These are phyloP conservation scores for Xenosphaeropsis pyriputrescens DNA, from an alignment of 2,329 filamentous ascomycete species.

Conservation along the genomic window DNA sequence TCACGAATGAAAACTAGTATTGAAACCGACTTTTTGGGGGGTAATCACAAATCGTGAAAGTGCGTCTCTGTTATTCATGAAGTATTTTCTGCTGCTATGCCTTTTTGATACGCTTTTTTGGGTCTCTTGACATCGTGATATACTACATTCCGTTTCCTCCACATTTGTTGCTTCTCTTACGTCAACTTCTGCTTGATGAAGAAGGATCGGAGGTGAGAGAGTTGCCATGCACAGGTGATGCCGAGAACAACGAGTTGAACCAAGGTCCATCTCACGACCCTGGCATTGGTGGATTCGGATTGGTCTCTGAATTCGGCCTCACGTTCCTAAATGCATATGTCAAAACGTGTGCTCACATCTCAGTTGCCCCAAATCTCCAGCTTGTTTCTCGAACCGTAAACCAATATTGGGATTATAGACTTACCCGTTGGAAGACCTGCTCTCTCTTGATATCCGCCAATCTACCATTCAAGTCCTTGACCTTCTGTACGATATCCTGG, in stretches of 20 bases:
- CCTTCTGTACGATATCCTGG: slow-evolving; percentile 72
- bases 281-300: slow-evolving; percentile 81
- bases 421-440: slow-evolving; percentile 89
- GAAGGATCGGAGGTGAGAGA: slow-evolving; percentile 89
- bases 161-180: slow-evolving; percentile 25
- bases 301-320: slow-evolving; percentile 98
- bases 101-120: no score
- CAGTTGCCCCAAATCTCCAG: background rate
- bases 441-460: slow-evolving; percentile 82
- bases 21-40: slow-evolving; percentile 1
- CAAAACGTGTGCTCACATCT: slow-evolving; percentile 2
- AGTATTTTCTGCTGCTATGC: no score
- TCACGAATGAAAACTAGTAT: slow-evolving; percentile 12
- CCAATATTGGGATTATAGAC: slow-evolving; percentile 9
- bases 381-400: no score
- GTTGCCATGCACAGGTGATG: slow-evolving; percentile 88
- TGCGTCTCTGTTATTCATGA: no score
- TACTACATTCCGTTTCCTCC: no score
- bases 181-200: slow-evolving; percentile 99
- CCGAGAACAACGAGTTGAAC: slow-evolving; percentile 78
- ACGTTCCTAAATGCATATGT: slow-evolving; percentile 50
- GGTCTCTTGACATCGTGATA: no score
- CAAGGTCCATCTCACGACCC: slow-evolving; percentile 87
- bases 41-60: no score
- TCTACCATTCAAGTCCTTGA: slow-evolving; percentile 77